phyloP scores from a whole-genome alignment of 2,329 filamentous ascomycete genomes.

The Tricladium varicosporioides region DNA sequence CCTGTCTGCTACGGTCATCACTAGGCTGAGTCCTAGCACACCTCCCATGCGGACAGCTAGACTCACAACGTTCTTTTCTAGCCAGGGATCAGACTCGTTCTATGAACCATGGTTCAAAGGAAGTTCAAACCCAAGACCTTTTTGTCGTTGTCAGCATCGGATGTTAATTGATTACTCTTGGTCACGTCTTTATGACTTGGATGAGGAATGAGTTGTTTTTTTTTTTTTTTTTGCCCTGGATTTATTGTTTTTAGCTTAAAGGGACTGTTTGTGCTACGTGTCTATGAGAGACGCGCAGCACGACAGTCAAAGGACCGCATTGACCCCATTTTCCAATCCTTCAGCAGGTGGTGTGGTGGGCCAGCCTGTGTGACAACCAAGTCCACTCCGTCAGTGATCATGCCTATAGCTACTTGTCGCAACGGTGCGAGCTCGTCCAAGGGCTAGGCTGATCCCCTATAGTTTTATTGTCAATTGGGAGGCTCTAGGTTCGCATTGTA shows the following conservation, averaged over 20 bases:
- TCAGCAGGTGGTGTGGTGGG: neutral
- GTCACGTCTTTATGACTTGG: neutral
- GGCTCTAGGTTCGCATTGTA: neutral
- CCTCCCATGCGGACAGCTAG: neutral
- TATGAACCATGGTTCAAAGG: neutral
- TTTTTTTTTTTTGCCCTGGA: neutral
- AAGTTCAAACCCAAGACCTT: neutral
- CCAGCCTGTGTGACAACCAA: neutral
- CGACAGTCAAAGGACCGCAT: neutral
- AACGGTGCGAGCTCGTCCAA: neutral
- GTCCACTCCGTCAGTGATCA: neutral
- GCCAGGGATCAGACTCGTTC: neutral
- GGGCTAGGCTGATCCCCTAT: neutral
- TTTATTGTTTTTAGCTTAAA: neutral
- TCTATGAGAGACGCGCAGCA: too few relatives aligned
- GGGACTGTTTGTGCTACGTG: too few relatives aligned
- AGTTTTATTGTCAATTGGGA: neutral
- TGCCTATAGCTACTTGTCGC: neutral
- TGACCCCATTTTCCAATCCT: neutral
- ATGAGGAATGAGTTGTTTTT: neutral
- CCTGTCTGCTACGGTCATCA: neutral
- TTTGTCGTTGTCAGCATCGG: neutral
- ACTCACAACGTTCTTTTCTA: neutral
- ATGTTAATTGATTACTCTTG: neutral
- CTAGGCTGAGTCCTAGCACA: neutral